Base-by-base conservation (phyloP, 192 early-diverging fungal genomes). In the Podochytrium sp. region DNA sequence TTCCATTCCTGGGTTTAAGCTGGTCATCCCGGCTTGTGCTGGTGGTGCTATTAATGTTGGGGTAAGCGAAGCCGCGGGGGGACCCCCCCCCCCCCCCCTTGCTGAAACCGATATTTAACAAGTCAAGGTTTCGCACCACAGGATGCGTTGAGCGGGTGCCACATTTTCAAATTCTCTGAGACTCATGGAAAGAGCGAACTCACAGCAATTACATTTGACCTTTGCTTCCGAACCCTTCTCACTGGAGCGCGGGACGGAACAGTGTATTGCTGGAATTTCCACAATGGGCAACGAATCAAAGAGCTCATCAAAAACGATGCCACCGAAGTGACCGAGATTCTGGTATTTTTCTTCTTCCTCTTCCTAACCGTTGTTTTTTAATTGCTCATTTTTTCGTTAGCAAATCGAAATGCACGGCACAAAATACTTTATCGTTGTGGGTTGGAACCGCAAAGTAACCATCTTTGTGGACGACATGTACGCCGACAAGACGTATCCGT, bases 211-310 rank as follows among this genome's bases (percentile, higher is more conserved):
- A 60, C 80, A 23, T 85, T 87, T 65, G 87, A 89, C 51, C 6
- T 71, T 10, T 72, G 71, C 2, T 56, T 67, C 34, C 56, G 85
- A 38, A 60, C 82, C 23, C 64, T 89, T 27, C 73, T 89, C 33
- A 87, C 85, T n/a, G 87, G 87, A 3, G 84, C 75, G 10, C 18
- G 84, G 78, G 85, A 89, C 59, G 87, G 87, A 2, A 85, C 73
- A 12, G 86, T 89, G 6, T 75, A 71, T 27, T 70, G 81, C 10
- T 89, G 85, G 86, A 89, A 89, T 60, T 87, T 83, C 66, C 87
- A 89, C 69, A 89, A 89, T 53, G 87, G 87, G 2, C 82, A 87
- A 75, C 71, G 77, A 23, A 69, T 89, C 34, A 83, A 83, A 39
- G 78, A 78, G 29, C 65, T 88, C 6, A 41, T 86, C 25, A 89